Evolutionary conservation across 306 rosid genomes (phyloP), one percentile per base, ranked within the genome.

Genomic region (Dicorynia guianensis): DNA sequence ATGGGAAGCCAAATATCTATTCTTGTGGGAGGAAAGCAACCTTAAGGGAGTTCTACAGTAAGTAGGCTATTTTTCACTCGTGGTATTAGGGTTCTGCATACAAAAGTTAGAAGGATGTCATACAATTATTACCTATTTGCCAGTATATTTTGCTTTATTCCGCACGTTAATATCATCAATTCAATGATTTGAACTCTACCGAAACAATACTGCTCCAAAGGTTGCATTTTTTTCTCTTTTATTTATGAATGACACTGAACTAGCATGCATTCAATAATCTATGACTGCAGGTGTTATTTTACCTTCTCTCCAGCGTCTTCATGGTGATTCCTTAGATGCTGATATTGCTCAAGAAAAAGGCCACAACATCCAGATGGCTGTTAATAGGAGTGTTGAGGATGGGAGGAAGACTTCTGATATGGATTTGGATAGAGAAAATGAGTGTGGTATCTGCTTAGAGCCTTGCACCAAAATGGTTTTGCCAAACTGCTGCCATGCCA

Each of bases 371-470:
- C 85, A 80, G 78, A 72, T 71, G 77, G 72, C 36, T 52, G 38
- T 55, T 53, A 75, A 54, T 38, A 77, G 78, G 55, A 83, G 64
- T 73, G 61, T 20, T 9, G 84, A 85, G 40, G 86, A 78, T 57
- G 75, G 78, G 70, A 53, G 69, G 62, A 79, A 67, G 64, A 46
- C 47, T 69, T 70, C 69, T 15, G 85, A 87, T 47, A 39, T 62
- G n/a, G 90, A 89, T 39, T 46, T 49, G 54, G 93, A 89, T 36
- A 79, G 93, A 80, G 97, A 89, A 74, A 84, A 85, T 53, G 97
- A 92, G 77, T 92, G 97, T 65, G 97, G 97, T 65, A 88, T 92
- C 76, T 92, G 96, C 89, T 81, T 89, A 67, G 97, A 87, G 85
- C 77, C 85, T 11, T 84, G 89, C 78, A 71, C 91, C 76, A 92